Percentiles rank a stretch among this genome's conserved stretches.
Conservation (phyloP, 2,329 filamentous ascomycete genomes). For the Sclerotinia trifoliorum region DNA sequence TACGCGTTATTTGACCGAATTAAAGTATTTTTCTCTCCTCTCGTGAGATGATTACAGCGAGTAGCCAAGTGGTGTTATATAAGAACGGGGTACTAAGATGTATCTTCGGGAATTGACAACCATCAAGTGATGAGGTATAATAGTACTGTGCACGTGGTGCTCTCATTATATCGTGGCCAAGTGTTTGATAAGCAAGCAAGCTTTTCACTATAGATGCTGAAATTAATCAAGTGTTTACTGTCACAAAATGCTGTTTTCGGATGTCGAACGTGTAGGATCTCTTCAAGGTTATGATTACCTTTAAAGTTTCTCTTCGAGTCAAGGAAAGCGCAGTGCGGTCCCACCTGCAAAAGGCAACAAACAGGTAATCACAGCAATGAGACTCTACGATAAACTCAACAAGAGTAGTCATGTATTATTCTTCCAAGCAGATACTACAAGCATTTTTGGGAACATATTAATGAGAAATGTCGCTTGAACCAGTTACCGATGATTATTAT, state of each 20-base stretch:
- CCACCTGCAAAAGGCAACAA: not conserved
- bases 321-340: not conserved
- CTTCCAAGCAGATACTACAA: not conserved
- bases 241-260: not conserved
- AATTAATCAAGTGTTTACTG: not conserved
- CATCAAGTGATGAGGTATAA: no score
- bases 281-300: not conserved
- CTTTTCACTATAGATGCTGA: no score
- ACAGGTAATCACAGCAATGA: not conserved
- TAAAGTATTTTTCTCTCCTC: no score
- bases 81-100: no score
- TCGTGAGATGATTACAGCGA: no score
- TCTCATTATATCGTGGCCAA: no score
- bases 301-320: not conserved
- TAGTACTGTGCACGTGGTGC: no score
- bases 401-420: not conserved
- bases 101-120: no score
- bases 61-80: no score
- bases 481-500: constrained; percentile 41
- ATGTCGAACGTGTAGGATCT: not conserved
- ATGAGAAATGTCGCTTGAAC: constrained; percentile 35
- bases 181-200: no score
- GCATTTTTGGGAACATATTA: not conserved
- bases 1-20: no score
- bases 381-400: not conserved